phyloP scores from a whole-genome alignment of 2,329 filamentous ascomycete genomes.

The Hypomyces rosellus region DNA sequence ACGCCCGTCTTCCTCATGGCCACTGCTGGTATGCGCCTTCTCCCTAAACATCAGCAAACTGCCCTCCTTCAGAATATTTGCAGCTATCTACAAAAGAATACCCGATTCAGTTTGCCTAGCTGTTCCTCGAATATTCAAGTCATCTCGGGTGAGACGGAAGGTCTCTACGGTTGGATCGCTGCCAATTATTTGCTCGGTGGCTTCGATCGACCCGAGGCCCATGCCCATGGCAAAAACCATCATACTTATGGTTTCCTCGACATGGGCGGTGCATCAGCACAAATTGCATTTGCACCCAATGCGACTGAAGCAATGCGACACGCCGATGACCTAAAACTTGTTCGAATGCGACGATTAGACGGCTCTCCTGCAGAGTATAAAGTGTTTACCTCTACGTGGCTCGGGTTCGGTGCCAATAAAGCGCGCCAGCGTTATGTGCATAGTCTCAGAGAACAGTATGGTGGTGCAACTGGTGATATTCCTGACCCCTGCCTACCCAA shows the following conservation, averaged over 20 bases:
- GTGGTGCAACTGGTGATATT: slow-evolving; percentile 55
- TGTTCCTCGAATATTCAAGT: slow-evolving; percentile 87
- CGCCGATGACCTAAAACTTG: slow-evolving; percentile 76
- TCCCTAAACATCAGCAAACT: slow-evolving; percentile 66
- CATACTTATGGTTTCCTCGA: slow-evolving; percentile 96
- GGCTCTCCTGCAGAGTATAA: slow-evolving; percentile 73
- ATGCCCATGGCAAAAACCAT: slow-evolving; percentile 79
- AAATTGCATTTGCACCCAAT: slow-evolving; percentile 97
- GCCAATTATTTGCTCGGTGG: slow-evolving; percentile 92
- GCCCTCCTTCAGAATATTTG: slow-evolving; percentile 74
- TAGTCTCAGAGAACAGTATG: slow-evolving; percentile 61
- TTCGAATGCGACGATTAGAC: slow-evolving; percentile 78
- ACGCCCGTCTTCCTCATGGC: slow-evolving; percentile 94
- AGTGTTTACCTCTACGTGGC: slow-evolving; percentile 94
- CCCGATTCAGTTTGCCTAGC: slow-evolving; percentile 80
- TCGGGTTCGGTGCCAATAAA: slow-evolving; percentile 95
- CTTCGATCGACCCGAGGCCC: slow-evolving; percentile 69
- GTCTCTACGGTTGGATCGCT: slow-evolving; percentile 94
- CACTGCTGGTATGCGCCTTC: slow-evolving; percentile 87
- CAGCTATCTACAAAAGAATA: slow-evolving; percentile 69
- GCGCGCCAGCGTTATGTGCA: slow-evolving; percentile 82
- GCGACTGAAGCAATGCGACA: slow-evolving; percentile 84
- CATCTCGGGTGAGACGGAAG: slow-evolving; percentile 92
- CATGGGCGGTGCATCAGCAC: slow-evolving; percentile 96
- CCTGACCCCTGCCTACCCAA: slow-evolving; percentile 87